Percentiles rank a stretch among this genome's conserved stretches.
phyloP scores from a whole-genome alignment of 2,329 filamentous ascomycete genomes.

The Diaporthe citrichinensis region DNA sequence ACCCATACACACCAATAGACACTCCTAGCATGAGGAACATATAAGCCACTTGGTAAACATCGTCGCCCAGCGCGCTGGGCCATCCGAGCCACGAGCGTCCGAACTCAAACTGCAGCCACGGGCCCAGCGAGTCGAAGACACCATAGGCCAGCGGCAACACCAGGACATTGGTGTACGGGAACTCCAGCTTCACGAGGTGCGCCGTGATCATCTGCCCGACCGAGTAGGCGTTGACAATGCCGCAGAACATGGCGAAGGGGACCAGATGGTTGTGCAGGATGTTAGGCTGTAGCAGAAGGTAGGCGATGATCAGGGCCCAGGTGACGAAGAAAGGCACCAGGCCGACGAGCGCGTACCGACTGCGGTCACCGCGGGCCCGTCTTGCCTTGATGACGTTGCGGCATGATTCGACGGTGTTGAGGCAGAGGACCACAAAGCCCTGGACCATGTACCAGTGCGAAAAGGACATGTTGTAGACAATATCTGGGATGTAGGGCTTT shows the following conservation, averaged over 20 bases:
- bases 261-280: slow-evolving; percentile 88
- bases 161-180: slow-evolving; percentile 92
- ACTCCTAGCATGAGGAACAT: slow-evolving; percentile 90
- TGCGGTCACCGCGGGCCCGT: slow-evolving; percentile 78
- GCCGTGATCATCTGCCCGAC: slow-evolving; percentile 97
- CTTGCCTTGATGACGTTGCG: slow-evolving; percentile 88
- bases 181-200: slow-evolving; percentile 88
- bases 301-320: slow-evolving; percentile 83
- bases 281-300: slow-evolving; percentile 86
- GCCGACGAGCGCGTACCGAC: slow-evolving; percentile 83
- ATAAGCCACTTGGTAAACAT: slow-evolving; percentile 90
- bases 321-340: slow-evolving; percentile 84
- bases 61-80: slow-evolving; percentile 81
- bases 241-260: slow-evolving; percentile 90
- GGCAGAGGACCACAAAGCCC: slow-evolving; percentile 83
- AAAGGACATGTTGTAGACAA: slow-evolving; percentile 84
- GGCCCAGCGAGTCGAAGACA: slow-evolving; percentile 85
- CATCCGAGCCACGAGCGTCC: slow-evolving; percentile 77
- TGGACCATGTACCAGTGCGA: slow-evolving; percentile 95
- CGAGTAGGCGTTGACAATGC: slow-evolving; percentile 92
- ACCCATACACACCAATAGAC: slow-evolving; percentile 92
- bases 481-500: slow-evolving; percentile 74
- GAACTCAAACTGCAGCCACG: slow-evolving; percentile 69
- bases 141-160: slow-evolving; percentile 82
- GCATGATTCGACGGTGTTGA: slow-evolving; percentile 86